Base-by-base conservation (phyloP, 139 green algal genomes). In the Chlorella sp. region DNA sequence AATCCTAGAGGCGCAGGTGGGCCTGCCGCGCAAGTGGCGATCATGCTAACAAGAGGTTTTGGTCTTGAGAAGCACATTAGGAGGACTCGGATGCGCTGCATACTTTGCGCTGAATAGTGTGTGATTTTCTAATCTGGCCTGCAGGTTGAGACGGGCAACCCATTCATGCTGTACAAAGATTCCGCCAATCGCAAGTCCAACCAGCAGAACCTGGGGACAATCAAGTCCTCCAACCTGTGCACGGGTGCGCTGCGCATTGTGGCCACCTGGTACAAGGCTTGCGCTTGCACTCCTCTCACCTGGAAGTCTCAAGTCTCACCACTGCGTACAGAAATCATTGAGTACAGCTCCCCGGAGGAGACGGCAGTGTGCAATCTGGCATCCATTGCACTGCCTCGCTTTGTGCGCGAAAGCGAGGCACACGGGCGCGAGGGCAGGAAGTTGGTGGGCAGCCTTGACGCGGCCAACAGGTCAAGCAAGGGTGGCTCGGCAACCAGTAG, bases 151-250 rank as follows among this genome's bases (percentile, higher is more conserved):
- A 99, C 97, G 1, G 97, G 97, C 85, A 99, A 98, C 92, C 97
- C 97, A 19, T 99, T 98, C 94, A 99, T 99, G 97, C 93, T 99
- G 56, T 99, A 94, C 95, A 99, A 99, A 94, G 97, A 99, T 88
- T 84, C 87, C 22, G 98, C 94, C 95, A 99, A 99, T 92, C 87
- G 93, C 88, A 99, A 99, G 92, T 95, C 89, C 88, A 99, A 99
- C 91, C 97, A 99, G 93, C 94, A 97, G 89, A 97, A 97, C 85
- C 92, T 98, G 84, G 97, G 97, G 84, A 99, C 97, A 79, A 99
- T 99, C 93, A 98, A 98, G 89, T 98, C 93, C 86, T 96, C 89
- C 91, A 99, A 99, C 93, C 95, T 99, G 54, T 99, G 97, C 94
- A 99, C 97, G 0, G 82, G 82, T 86, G 67, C 16, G 79, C 22